Evolutionary conservation across 2,329 filamentous ascomycete genomes (phyloP), one percentile per base, ranked within the genome.

Genomic region (Arthrobotrys conoides): DNA sequence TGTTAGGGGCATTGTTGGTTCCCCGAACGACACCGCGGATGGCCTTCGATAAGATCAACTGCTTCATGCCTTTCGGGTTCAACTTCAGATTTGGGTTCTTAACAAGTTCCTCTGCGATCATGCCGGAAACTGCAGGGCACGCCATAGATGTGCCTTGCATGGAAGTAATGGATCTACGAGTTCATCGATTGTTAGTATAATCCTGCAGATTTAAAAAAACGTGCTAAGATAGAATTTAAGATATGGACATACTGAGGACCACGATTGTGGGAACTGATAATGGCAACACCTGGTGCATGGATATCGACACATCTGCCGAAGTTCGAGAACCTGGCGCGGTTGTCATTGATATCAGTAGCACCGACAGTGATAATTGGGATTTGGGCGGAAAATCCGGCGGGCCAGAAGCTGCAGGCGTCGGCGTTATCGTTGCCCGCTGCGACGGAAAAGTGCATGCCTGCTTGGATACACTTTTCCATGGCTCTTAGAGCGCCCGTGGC

Each of bases 261-360:
- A 44, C 67, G 66, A 30, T 84, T 85, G 85, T 87, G 89, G 2
- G 87, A 83, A 48, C 85, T 87, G 12, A 88, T 84, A 71, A 90
- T 86, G 76, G 86, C 82, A 80, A 87, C 85, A 44, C 89, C 89
- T 0, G 89, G 88, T 14, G 87, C 89, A 81, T 87, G 90, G 81
- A 90, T 84, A 82, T 89, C 88, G 51, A 89, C 86, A 81, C 87
- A 87, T 3, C 82, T 77, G 27, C 87, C 87, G 53, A 85, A 86
- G 82, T 87, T 87, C 33, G 84, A 85, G 81, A 85, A 87, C 5
- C 44, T 80, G 18, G 85, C 83, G 14, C 84, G 83, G 27, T 78
- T 68, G 51, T 86, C 85, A 24, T 75, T 73, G 57, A 81, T 81
- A 64, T 83, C 82, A 55, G 83, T 84, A 6, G 86, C 84, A n/a